Evolutionary conservation across 2,329 filamentous ascomycete species (phyloP).

Genomic region (Eutypa lata): DNA sequence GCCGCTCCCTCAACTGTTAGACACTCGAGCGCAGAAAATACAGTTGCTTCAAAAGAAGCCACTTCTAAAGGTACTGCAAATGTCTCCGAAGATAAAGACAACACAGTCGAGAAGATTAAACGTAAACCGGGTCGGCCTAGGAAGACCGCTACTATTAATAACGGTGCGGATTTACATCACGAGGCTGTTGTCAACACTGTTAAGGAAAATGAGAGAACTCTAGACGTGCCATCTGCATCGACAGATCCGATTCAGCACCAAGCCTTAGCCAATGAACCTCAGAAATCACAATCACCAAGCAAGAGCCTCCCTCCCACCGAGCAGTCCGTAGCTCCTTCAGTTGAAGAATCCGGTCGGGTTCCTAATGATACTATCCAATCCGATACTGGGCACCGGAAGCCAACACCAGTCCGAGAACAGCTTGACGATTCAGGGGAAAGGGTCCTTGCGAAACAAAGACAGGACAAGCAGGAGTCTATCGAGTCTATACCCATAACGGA

Average conservation of each 20-base stretch:
- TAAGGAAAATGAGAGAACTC: background rate
- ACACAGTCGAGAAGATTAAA: background rate
- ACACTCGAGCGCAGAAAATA: background rate
- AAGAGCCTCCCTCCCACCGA: conserved; percentile 2
- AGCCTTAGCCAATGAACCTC: background rate
- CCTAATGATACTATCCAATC: background rate
- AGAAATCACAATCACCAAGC: background rate
- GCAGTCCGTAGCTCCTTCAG: conserved; percentile 3
- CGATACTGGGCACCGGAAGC: conserved; percentile 8
- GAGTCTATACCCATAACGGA: background rate
- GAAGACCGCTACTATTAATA: background rate
- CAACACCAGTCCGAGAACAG: conserved; percentile 12
- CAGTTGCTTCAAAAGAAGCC: background rate
- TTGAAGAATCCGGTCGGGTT: background rate
- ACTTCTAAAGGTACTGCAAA: background rate
- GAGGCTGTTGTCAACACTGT: background rate
- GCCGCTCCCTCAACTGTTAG: background rate
- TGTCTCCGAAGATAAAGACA: background rate
- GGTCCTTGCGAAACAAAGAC: background rate
- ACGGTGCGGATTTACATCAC: background rate
- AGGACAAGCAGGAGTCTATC: no score
- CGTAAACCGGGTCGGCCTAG: background rate
- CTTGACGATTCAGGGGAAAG: conserved; percentile 9
- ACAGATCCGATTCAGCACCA: no score
- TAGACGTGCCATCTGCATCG: no score